These are phyloP conservation scores for Acanthamoeba castellanii DNA, from an alignment of 208 protist species.

Conservation along the genomic window DNA sequence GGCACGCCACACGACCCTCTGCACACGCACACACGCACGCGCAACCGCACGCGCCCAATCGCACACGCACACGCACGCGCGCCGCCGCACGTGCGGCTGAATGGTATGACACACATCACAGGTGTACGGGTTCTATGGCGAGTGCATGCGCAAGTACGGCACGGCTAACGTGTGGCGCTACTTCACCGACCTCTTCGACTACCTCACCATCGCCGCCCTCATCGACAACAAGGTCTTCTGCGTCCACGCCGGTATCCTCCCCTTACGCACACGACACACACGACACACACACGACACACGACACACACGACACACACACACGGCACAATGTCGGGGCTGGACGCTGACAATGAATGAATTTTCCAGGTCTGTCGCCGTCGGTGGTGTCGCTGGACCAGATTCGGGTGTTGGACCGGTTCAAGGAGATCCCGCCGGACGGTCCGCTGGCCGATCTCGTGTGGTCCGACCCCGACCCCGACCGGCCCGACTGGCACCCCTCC, in stretches of 20 bases:
- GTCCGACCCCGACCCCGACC: conserved; percentile 96
- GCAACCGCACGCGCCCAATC: not conserved
- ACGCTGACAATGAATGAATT: too few relatives aligned
- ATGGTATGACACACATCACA: conserved; percentile 3
- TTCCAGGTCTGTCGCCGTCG: conserved; percentile 92
- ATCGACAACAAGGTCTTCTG: conserved; percentile 96
- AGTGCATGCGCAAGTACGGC: conserved; percentile 98
- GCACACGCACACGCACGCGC: not conserved
- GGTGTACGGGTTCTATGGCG: conserved; percentile 99
- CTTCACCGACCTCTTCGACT: conserved; percentile 98
- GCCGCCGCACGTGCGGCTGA: too few relatives aligned
- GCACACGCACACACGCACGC: not conserved
- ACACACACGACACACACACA: too few relatives aligned
- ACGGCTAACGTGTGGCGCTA: conserved; percentile 96
- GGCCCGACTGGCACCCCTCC: conserved; percentile 66
- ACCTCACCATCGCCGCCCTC: conserved; percentile 96
- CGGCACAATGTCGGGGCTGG: too few relatives aligned
- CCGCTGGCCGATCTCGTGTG: conserved; percentile 98
- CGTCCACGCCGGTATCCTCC: conserved; percentile 79
- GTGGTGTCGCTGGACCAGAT: conserved; percentile 96
- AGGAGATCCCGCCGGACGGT: conserved; percentile 98
- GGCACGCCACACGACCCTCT: conserved; percentile 60
- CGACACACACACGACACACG: too few relatives aligned
- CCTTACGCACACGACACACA: too few relatives aligned
- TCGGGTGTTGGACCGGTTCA: conserved; percentile 94